Percentiles rank a stretch among this genome's conserved stretches.
phyloP scores from a whole-genome alignment of 1,284 basidiomycete genomes.

The Ustanciosporium gigantosporum region DNA sequence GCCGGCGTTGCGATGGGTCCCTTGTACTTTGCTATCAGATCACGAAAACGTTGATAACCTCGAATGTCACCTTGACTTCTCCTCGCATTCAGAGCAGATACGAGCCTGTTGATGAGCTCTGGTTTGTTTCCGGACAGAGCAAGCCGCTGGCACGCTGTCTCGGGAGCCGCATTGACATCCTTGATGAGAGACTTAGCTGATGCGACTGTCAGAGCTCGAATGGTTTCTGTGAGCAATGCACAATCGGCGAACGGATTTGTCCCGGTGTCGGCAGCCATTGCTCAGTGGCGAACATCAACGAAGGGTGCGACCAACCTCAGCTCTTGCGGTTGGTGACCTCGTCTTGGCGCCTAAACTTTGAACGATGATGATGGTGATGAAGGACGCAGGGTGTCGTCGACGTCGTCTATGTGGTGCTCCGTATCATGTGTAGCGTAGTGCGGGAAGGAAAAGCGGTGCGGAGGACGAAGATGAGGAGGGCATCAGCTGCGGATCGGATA shows the following conservation, averaged over 20 bases:
- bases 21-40: slow-evolving; percentile 27
- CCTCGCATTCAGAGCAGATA: slow-evolving; percentile 13
- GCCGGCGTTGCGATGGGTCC: too few relatives aligned
- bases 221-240: slow-evolving; percentile 17
- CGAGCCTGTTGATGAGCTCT: slow-evolving; percentile 36
- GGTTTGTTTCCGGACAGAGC: slow-evolving; percentile 47
- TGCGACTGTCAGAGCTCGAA: slow-evolving; percentile 39
- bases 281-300: slow-evolving; percentile 10
- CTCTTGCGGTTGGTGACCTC: too few relatives aligned
- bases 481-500: too few relatives aligned
- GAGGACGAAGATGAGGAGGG: too few relatives aligned
- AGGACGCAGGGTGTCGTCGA: too few relatives aligned
- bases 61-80: slow-evolving; percentile 19
- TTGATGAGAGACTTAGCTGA: slow-evolving; percentile 47
- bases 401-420: too few relatives aligned
- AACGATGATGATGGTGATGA: too few relatives aligned
- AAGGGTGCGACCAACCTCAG: too few relatives aligned
- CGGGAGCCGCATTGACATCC: slow-evolving; percentile 43
- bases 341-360: too few relatives aligned
- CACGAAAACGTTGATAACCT: slow-evolving; percentile 30
- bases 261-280: slow-evolving; percentile 16
- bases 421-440: too few relatives aligned
- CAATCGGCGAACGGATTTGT: slow-evolving; percentile 25
- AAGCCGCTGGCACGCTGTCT: slow-evolving; percentile 19
- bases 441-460: too few relatives aligned